phyloP scores from a whole-genome alignment of 805 yeast species.

The Pichia sporocuriosa region DNA sequence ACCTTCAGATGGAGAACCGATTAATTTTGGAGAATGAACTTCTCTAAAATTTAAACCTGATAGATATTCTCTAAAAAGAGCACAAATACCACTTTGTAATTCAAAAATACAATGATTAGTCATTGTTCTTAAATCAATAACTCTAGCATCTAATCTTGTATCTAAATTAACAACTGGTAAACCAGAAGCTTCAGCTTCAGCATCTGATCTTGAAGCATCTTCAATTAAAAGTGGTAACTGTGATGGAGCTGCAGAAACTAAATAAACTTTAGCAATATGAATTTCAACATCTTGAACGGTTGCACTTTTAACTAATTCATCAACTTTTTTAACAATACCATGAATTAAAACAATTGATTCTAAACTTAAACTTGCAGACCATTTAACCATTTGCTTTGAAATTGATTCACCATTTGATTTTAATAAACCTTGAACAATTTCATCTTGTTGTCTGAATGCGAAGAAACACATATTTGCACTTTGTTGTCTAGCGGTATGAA shows the following conservation, averaged over 20 bases:
- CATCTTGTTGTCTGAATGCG: slow-evolving; percentile 85
- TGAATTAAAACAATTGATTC: slow-evolving; percentile 90
- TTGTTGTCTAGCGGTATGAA: slow-evolving; percentile 89
- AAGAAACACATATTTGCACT: slow-evolving; percentile 92
- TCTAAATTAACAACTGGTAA: slow-evolving; percentile 93
- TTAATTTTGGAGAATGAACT: slow-evolving; percentile 91
- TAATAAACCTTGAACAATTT: slow-evolving; percentile 75
- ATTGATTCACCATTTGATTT: slow-evolving; percentile 64
- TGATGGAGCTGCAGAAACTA: slow-evolving; percentile 83
- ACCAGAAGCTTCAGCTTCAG: slow-evolving; percentile 86
- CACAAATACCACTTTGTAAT: slow-evolving; percentile 84
- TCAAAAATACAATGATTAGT: slow-evolving; percentile 97
- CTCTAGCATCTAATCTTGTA: slow-evolving; percentile 91
- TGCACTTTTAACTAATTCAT: slow-evolving; percentile 81
- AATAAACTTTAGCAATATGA: slow-evolving; percentile 61
- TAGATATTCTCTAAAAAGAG: slow-evolving; percentile 84
- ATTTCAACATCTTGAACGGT: slow-evolving; percentile 89
- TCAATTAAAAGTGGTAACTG: slow-evolving; percentile 91
- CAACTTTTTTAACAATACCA: slow-evolving; percentile 78
- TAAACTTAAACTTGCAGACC: slow-evolving; percentile 79
- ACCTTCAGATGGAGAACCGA: slow-evolving; percentile 96
- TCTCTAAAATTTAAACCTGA: slow-evolving; percentile 65
- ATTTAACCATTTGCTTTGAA: slow-evolving; percentile 94
- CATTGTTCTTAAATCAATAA: slow-evolving; percentile 91
- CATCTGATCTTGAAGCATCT: slow-evolving; percentile 93